These are phyloP conservation scores for Apiospora arundinis DNA, from an alignment of 2,329 filamentous ascomycete genomes.

Conservation along the genomic window DNA sequence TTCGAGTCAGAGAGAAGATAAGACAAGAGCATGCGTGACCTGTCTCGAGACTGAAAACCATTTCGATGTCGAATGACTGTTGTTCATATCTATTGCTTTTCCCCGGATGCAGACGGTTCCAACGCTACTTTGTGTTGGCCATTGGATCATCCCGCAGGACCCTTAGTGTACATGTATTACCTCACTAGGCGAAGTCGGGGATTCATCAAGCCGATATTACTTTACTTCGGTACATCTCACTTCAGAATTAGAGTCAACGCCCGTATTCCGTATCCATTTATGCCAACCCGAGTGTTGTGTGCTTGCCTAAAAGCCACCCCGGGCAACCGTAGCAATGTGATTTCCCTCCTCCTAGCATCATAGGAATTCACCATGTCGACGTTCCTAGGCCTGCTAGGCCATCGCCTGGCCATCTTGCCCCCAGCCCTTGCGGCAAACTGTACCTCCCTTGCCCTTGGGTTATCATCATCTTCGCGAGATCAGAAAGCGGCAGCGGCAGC, in stretches of 20 bases:
- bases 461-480: neutral
- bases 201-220: slow-evolving; percentile 2
- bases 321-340: neutral
- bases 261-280: neutral
- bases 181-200: neutral
- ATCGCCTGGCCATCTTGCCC: neutral
- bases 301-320: neutral
- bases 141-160: neutral
- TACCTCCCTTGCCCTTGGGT: neutral
- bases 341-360: neutral
- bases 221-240: neutral
- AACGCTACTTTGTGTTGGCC: neutral
- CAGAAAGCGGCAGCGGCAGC: neutral
- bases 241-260: neutral
- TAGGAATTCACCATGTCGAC: neutral
- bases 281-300: too few species aligned
- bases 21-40: neutral
- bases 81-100: too few species aligned
- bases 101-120: too few species aligned
- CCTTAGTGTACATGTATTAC: neutral
- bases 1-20: neutral
- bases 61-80: too few species aligned
- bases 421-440: neutral
- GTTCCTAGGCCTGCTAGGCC: neutral
- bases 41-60: neutral